Base-by-base conservation (phyloP, 176 grass and related monocot genomes). In the Neostapfia colusana region DNA sequence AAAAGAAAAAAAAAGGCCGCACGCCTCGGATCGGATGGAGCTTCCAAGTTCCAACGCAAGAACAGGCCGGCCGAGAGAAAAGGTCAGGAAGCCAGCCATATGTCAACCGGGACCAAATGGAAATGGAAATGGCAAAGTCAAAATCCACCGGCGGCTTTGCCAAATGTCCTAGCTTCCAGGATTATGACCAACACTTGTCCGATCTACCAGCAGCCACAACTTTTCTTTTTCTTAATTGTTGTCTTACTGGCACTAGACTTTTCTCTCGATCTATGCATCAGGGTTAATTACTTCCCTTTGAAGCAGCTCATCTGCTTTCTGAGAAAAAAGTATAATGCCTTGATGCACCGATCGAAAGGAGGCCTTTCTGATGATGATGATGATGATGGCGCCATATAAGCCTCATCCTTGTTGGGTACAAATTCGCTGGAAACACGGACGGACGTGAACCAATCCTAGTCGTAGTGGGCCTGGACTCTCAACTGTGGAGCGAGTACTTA, bases 181-280 rank as follows among this genome's bases (percentile, higher is more conserved):
- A 68, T 75, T 60, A 67, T 48, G 40, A 59, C 40, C 14, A 51
- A 68, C 81, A 69, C 14, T 49, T 83, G 72, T 83, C n/a, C 41
- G 17, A 60, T 60, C 53, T 59, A 39, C 14, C 81, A 69, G 51
- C 72, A 1, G 3, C 63, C 63, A 83, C 64, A 40, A 1, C 10
- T 69, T 69, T 63, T 78, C 12, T 20, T 69, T 69, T 63, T 78
- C 12, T 20, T 3, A 40, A n/a, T 48, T 59, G 63, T 39, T 28
- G 40, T 45, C 15, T 83, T 68, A 59, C 81, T 25, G 53, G 36
- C 13, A 4, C 81, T 69, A 8, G 28, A 62, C 72, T 40, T 27
- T 38, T 76, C 48, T 1, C 20, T 15, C 31, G 1, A 12, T 24
- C 13, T 69, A 31, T 31, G 31, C 31, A 31, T 1, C 13, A 40